Base-by-base conservation (phyloP, 2,329 filamentous ascomycete species). In the Hypoxylon sp. region DNA sequence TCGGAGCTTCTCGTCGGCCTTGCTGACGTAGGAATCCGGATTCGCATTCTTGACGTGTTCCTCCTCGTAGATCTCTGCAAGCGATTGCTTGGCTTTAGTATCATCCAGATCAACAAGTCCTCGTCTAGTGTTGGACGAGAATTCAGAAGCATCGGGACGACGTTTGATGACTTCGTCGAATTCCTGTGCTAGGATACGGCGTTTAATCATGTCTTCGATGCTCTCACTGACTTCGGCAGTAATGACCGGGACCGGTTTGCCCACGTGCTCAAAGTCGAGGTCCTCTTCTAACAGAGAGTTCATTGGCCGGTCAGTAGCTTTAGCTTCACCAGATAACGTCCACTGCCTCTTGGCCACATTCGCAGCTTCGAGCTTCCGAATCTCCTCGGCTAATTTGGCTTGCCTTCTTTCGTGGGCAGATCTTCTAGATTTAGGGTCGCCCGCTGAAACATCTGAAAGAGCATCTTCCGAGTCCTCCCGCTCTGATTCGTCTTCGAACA, bases 231-330 rank as follows among this genome's bases (percentile, higher is more conserved):
- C 86, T 79, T 98, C 95, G 46, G 93, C 91, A 0, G 96, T 98
- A 78, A 98, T 94, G 68, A 98, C 92, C 1, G 95, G 94, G 0
- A 98, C 92, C 0, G 96, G 95, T 80, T 98, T 99, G 77, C 96
- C 96, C 22, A 93, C 90, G 75, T 97, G 90, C 82, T 99, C 96
- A 77, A 98, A 99, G 72, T 98, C 95, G 27, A 99, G 87, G 75
- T 98, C 94, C 82, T 98, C 90, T 78, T 98, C 95, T 0, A 99
- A 88, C 2, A 99, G 87, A 0, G 95, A 98, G 83, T 99, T 98
- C 60, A 94, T 79, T 0, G 96, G 96, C 37, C 96, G 89, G 73
- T 96, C 93, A 0, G 86, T 85, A 1, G 93, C 95, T 54, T 90
- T 87, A 3, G 95, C 95, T 85, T 99, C 96, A 77, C 96, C 96